These are phyloP conservation scores for Colletotrichum sp. DNA, from an alignment of 2,329 filamentous ascomycete species.

Conservation along the genomic window DNA sequence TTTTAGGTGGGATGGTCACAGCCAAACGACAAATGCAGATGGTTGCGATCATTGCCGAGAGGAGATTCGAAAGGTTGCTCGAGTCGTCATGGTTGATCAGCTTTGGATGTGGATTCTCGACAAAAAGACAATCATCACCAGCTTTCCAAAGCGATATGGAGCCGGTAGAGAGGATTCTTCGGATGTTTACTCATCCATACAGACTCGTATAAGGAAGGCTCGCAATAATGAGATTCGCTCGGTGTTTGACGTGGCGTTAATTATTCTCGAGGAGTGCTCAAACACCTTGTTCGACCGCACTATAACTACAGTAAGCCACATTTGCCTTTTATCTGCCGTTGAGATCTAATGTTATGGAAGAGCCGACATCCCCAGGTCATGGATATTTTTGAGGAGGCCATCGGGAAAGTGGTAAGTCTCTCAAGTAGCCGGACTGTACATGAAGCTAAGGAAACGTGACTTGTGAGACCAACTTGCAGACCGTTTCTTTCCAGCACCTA, in stretches of 20 bases:
- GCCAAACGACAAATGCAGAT: conserved; percentile 9
- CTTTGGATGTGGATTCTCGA: conserved; percentile 47
- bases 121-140: conserved; percentile 39
- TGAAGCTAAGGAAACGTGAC: no score
- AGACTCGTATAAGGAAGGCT: conserved; percentile 28
- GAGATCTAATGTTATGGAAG: background rate
- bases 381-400: conserved; percentile 45
- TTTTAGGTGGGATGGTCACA: conserved; percentile 16
- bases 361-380: conserved; percentile 40
- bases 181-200: no score
- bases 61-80: conserved; percentile 18
- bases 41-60: conserved; percentile 22
- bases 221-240: conserved; percentile 33
- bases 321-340: background rate
- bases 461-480: conserved; percentile 44
- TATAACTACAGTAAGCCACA: conserved; percentile 19
- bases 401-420: no score
- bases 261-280: conserved; percentile 46
- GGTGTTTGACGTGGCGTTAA: conserved; percentile 44
- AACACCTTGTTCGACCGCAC: conserved; percentile 44
- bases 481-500: conserved; percentile 38
- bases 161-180: conserved; percentile 42
- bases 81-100: conserved; percentile 47
- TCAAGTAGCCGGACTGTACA: no score
- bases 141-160: conserved; percentile 47